Evolutionary conservation across 768 basidiomycete genomes (phyloP).

Genomic region (Suillus brevipes): DNA sequence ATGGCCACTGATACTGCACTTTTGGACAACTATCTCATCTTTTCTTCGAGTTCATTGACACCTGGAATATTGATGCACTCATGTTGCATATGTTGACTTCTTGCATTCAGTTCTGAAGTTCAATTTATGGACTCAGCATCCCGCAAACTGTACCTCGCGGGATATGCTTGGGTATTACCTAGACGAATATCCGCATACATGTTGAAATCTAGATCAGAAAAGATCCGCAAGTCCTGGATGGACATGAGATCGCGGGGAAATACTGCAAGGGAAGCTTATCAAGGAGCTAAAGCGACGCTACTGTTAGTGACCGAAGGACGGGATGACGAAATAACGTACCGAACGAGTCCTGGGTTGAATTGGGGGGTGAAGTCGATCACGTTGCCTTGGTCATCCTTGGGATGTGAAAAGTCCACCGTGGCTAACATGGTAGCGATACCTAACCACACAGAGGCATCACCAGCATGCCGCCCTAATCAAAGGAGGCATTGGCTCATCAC

Average conservation of each 20-base stretch:
- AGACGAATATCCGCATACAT: not conserved
- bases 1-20: not conserved
- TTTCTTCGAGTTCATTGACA: not conserved
- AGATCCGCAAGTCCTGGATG: not conserved
- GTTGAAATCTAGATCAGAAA: not conserved
- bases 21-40: not conserved
- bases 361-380: slow-evolving; percentile 14
- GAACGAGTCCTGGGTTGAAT: slow-evolving; percentile 3
- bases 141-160: not conserved
- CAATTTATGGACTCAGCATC: not conserved
- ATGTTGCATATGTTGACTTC: not conserved
- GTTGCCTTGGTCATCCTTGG: slow-evolving; percentile 24
- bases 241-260: slow-evolving; percentile 2
- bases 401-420: slow-evolving; percentile 19
- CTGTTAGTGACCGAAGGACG: not conserved
- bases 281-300: not conserved
- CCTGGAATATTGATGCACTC: too few species aligned
- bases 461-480: slow-evolving; percentile 21
- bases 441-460: slow-evolving; percentile 26
- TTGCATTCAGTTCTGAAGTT: not conserved
- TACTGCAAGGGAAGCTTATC: slow-evolving; percentile 1
- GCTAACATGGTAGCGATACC: slow-evolving; percentile 25
- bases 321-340: not conserved
- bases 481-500: not conserved
- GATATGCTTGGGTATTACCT: not conserved